Evolutionary conservation across 2,329 filamentous ascomycete species (phyloP).

Genomic region (Cytospora paraplurivora): DNA sequence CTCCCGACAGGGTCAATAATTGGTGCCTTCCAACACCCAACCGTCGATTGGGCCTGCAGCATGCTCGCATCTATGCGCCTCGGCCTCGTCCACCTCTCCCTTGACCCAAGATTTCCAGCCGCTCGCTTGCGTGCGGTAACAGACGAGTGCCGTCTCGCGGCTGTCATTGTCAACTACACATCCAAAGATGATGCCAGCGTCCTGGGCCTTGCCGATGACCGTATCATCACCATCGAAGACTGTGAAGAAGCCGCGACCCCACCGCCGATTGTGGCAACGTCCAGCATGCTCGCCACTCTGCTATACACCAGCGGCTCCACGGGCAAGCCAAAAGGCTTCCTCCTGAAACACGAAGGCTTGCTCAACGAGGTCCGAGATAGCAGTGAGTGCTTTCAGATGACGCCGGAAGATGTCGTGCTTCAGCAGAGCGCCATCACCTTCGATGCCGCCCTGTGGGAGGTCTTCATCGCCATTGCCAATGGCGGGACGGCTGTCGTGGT

Average conservation of each 20-base stretch:
- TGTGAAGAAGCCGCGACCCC: conserved; percentile 20
- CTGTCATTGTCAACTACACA: conserved; percentile 31
- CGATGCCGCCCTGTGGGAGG: conserved; percentile 42
- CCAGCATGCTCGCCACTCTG: no score
- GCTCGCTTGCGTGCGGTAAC: no score
- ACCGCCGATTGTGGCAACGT: no score
- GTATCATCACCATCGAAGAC: conserved; percentile 1
- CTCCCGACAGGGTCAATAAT: no score
- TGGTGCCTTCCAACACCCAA: conserved; percentile 45
- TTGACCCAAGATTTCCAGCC: conserved; percentile 41
- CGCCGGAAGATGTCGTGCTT: conserved; percentile 36
- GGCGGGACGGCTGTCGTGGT: conserved; percentile 39
- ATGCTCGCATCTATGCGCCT: conserved; percentile 45
- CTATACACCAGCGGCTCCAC: conserved; percentile 41
- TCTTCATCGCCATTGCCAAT: conserved; percentile 34
- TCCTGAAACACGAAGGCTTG: conserved; percentile 37
- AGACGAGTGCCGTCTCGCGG: conserved; percentile 40
- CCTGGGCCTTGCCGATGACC: neutral
- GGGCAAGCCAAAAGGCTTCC: conserved; percentile 46
- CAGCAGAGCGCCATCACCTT: conserved; percentile 44
- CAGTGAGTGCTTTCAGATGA: conserved; percentile 24
- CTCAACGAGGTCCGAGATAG: conserved; percentile 36
- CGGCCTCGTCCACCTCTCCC: conserved; percentile 44
- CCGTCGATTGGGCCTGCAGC: conserved; percentile 39
- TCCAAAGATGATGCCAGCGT: conserved; percentile 6